Percentiles rank a stretch among this genome's conserved stretches.
Evolutionary conservation across 768 basidiomycete species (phyloP).

Genomic region (Kockovaella imperatae): DNA sequence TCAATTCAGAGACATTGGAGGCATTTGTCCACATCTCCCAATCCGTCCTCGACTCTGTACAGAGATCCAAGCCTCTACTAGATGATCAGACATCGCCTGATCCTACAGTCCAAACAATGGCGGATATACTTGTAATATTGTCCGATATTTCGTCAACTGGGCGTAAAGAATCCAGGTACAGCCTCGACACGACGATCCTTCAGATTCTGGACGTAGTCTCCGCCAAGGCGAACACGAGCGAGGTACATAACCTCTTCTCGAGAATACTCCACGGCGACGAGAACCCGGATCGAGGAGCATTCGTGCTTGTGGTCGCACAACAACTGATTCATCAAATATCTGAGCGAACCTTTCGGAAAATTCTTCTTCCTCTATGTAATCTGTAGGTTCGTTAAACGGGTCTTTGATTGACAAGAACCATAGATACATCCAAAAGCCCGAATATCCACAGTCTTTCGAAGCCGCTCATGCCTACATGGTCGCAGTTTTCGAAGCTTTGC

Average conservation of each 20-base stretch:
- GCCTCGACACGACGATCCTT: too few relatives aligned
- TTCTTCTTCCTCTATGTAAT: not conserved
- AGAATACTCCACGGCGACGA: not conserved
- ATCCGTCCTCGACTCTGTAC: too few relatives aligned
- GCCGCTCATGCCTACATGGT: constrained; percentile 29
- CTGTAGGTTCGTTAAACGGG: constrained; percentile 3
- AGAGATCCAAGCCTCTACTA: too few relatives aligned
- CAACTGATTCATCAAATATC: constrained; percentile 14
- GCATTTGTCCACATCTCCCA: too few relatives aligned
- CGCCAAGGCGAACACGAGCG: not conserved
- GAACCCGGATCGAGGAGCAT: constrained; percentile 1
- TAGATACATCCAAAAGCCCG: constrained; percentile 7
- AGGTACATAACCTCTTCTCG: not conserved
- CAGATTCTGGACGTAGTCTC: not conserved
- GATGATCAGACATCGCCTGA: too few relatives aligned
- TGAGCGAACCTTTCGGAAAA: not conserved
- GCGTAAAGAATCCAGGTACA: too few relatives aligned
- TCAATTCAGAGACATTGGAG: too few relatives aligned
- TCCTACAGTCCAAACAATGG: too few relatives aligned
- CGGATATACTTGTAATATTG: too few relatives aligned
- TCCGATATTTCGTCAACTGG: too few relatives aligned
- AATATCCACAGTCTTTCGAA: constrained; percentile 18
- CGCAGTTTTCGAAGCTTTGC: constrained; percentile 10
- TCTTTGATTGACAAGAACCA: not conserved
- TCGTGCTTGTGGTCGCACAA: constrained; percentile 10